Conservation (phyloP, 805 yeast genomes). For the Cyberlindnera mrakii region DNA sequence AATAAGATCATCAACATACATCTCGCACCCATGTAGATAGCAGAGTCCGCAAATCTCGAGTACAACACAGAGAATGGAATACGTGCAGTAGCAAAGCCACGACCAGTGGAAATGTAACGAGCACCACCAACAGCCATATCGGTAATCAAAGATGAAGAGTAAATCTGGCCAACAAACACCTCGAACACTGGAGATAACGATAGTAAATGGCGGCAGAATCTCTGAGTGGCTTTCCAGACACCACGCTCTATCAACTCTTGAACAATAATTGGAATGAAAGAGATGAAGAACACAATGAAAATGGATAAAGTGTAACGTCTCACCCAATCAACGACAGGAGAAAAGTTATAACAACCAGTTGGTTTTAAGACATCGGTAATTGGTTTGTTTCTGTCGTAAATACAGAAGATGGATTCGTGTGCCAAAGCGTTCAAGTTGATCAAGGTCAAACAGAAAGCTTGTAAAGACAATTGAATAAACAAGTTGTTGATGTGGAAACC, state of each 20-base stretch:
- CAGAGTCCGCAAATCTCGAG: constrained; percentile 74
- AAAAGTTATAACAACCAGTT: constrained; percentile 65
- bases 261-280: constrained; percentile 70
- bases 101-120: constrained; percentile 78
- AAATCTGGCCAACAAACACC: constrained; percentile 76
- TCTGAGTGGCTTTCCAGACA: constrained; percentile 63
- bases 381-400: constrained; percentile 59
- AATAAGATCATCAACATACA: constrained; percentile 64
- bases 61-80: constrained; percentile 69
- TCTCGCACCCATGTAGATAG: constrained; percentile 82
- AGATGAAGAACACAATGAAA: constrained; percentile 75
- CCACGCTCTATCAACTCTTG: constrained; percentile 84
- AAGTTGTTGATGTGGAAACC: constrained; percentile 82
- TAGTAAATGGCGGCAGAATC: constrained; percentile 61
- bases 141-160: constrained; percentile 62
- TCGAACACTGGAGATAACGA: constrained; percentile 79
- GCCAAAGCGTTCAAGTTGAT: constrained; percentile 70
- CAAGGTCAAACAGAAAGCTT: constrained; percentile 62
- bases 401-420: constrained; percentile 64
- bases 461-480: constrained; percentile 71
- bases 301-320: constrained; percentile 76
- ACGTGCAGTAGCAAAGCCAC: constrained; percentile 82
- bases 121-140: constrained; percentile 84
- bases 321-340: constrained; percentile 75
- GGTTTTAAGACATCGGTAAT: constrained; percentile 62